Evolutionary conservation across 148 eudicot species (phyloP).

Genomic region (Vaccinium darrowii): DNA sequence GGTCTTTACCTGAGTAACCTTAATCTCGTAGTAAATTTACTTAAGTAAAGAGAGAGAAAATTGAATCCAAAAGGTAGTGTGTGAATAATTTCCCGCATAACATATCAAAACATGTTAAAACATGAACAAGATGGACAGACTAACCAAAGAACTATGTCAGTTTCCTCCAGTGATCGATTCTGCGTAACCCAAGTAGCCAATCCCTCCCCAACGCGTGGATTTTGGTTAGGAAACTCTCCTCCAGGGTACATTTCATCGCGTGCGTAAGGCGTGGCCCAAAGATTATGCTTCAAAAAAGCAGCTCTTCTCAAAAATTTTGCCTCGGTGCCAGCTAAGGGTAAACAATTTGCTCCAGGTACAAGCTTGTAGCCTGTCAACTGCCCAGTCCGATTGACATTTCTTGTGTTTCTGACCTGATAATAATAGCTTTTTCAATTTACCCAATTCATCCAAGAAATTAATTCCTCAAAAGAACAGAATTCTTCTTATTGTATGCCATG

Average conservation of each 20-base stretch:
- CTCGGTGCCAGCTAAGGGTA: conserved; percentile 90
- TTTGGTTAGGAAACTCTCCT: conserved; percentile 97
- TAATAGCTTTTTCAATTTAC: background rate
- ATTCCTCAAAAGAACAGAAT: background rate
- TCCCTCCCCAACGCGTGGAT: conserved; percentile 96
- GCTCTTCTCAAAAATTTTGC: conserved; percentile 95
- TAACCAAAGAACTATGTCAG: conserved; percentile 92
- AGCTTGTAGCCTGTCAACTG: conserved; percentile 92
- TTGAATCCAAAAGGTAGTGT: background rate
- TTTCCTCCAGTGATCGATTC: conserved; percentile 86
- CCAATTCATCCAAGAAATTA: background rate
- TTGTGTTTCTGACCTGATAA: conserved; percentile 77
- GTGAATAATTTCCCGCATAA: background rate
- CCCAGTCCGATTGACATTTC: conserved; percentile 90
- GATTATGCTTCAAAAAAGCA: conserved; percentile 91
- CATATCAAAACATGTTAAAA: background rate
- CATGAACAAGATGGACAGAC: conserved; percentile 2
- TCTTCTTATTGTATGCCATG: background rate
- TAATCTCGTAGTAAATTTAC: background rate
- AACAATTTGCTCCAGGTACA: conserved; percentile 82
- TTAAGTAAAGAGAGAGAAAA: background rate
- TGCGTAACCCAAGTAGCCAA: conserved; percentile 90
- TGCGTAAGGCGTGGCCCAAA: conserved; percentile 88
- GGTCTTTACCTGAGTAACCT: background rate
- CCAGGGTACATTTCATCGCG: conserved; percentile 88